A percentile compares a stretch with the other conserved stretches of the same genome.
Evolutionary conservation across 768 basidiomycete genomes (phyloP).

Genomic region (Cubamyces sp.): DNA sequence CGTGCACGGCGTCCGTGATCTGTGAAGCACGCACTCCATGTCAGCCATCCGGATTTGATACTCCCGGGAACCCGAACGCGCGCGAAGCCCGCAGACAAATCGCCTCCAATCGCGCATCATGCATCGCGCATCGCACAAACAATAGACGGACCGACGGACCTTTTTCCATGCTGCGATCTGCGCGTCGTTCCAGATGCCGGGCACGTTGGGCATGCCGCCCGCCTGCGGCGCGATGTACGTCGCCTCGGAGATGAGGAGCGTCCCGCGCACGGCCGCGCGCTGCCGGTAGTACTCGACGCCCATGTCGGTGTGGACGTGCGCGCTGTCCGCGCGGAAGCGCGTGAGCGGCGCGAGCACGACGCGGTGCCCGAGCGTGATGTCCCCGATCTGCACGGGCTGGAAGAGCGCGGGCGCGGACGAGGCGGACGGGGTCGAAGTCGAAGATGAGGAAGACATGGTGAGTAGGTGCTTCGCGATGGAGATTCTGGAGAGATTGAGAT

Average conservation of each 20-base stretch:
- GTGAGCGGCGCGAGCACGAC: constrained; percentile 60
- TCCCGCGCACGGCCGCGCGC: constrained; percentile 51
- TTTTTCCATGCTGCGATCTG: constrained; percentile 59
- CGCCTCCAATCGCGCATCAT: too few species aligned
- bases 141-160: too few species aligned
- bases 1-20: constrained; percentile 61
- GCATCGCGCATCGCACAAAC: too few species aligned
- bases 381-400: constrained; percentile 50
- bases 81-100: too few species aligned
- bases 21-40: constrained; percentile 22
- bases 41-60: background rate
- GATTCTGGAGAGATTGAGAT: too few species aligned
- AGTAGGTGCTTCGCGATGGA: too few species aligned
- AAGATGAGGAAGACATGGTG: constrained; percentile 12
- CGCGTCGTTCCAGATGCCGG: constrained; percentile 66
- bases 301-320: constrained; percentile 43
- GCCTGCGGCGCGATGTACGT: constrained; percentile 55
- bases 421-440: constrained; percentile 1
- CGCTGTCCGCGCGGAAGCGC: constrained; percentile 42
- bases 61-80: too few species aligned
- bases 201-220: constrained; percentile 52
- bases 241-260: constrained; percentile 60
- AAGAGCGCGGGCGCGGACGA: constrained; percentile 43
- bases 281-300: constrained; percentile 54
- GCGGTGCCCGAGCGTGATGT: constrained; percentile 48